Percentiles rank a stretch among this genome's conserved stretches.
Evolutionary conservation across 1,284 basidiomycete genomes (phyloP).

Genomic region (Mycena citricolor): DNA sequence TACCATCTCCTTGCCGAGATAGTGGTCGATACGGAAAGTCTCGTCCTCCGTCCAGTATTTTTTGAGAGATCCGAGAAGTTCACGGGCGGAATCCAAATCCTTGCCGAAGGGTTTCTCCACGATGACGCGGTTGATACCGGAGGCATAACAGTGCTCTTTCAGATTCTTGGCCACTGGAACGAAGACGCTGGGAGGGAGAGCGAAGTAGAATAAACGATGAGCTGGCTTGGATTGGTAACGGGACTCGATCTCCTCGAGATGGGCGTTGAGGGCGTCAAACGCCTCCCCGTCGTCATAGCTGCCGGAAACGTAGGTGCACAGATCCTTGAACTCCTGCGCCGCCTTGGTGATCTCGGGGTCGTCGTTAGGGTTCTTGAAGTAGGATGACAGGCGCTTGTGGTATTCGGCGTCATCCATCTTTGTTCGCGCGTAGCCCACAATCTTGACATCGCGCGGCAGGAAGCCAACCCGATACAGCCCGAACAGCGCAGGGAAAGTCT

Average conservation of each 20-base stretch:
- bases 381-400: conserved; percentile 77
- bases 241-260: conserved; percentile 77
- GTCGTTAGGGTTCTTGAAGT: conserved; percentile 79
- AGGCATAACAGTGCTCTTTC: conserved; percentile 77
- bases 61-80: conserved; percentile 79
- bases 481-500: conserved; percentile 95
- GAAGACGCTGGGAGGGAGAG: conserved; percentile 92
- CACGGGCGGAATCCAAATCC: conserved; percentile 83
- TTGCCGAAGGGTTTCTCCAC: conserved; percentile 98
- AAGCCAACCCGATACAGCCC: conserved; percentile 79
- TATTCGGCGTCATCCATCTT: conserved; percentile 91
- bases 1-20: conserved; percentile 98
- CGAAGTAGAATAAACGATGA: conserved; percentile 91
- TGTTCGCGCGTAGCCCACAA: conserved; percentile 93
- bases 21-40: conserved; percentile 97
- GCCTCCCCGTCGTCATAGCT: conserved; percentile 83
- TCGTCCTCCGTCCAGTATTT: conserved; percentile 91
- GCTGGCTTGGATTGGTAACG: conserved; percentile 60
- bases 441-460: conserved; percentile 81
- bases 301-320: conserved; percentile 82
- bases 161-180: conserved; percentile 83
- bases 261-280: conserved; percentile 75
- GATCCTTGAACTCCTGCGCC: conserved; percentile 79
- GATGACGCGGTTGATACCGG: conserved; percentile 86
- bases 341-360: conserved; percentile 55